Conservation (phyloP, 164 flowering plant species). For the Nelumbo lutea region DNA sequence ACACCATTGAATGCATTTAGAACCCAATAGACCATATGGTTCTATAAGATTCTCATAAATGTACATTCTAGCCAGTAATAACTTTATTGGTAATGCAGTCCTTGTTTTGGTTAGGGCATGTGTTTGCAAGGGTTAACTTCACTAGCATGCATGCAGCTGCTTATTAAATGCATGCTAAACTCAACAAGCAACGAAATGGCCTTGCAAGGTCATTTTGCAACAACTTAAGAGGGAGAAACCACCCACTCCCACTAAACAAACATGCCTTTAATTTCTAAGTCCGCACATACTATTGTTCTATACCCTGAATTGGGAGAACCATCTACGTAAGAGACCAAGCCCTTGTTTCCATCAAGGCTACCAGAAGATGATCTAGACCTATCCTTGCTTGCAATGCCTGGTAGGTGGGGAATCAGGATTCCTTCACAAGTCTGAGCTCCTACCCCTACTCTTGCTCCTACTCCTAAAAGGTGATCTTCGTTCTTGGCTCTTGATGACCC, state of each 20-base stretch:
- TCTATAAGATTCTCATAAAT: too few species aligned
- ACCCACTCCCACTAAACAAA: not conserved
- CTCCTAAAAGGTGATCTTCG: constrained; percentile 56
- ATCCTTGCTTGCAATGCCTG: constrained; percentile 31
- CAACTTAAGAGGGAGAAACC: too few species aligned
- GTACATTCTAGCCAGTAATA: too few species aligned
- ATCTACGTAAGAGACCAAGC: constrained; percentile 77
- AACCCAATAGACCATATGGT: too few species aligned
- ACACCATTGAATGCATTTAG: too few species aligned
- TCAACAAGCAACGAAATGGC: too few species aligned
- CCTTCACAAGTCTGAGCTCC: constrained; percentile 14
- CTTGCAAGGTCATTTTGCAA: too few species aligned
- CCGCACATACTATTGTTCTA: constrained; percentile 17
- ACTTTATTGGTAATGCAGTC: too few species aligned
- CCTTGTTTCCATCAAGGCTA: constrained; percentile 54
- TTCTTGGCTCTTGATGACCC: constrained; percentile 42
- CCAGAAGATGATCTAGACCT: constrained; percentile 61
- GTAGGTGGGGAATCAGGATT: constrained; percentile 53
- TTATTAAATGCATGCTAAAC: too few species aligned
- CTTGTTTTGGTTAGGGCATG: too few species aligned
- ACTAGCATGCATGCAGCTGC: too few species aligned
- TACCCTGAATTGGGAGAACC: constrained; percentile 65
- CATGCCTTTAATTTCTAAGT: not conserved
- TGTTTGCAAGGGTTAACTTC: too few species aligned
- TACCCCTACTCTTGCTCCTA: constrained; percentile 19